phyloP scores from a whole-genome alignment of 345 rosid genomes.

The Abelmoschus esculentus region DNA sequence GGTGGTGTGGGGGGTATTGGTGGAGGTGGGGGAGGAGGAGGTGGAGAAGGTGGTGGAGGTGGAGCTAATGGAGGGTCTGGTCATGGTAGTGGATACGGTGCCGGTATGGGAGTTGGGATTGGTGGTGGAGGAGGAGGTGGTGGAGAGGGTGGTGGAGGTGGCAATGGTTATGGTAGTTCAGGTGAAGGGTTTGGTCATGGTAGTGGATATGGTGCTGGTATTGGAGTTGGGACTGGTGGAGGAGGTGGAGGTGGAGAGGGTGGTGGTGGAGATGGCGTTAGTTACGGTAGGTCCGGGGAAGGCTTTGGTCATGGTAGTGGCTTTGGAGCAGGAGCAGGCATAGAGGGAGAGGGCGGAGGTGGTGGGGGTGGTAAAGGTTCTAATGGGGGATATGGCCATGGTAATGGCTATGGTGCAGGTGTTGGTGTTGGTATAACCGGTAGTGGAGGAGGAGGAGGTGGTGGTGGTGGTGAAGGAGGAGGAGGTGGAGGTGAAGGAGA shows the following conservation, averaged over 20 bases:
- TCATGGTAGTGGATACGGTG: too few species aligned
- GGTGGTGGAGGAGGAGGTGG: constrained; percentile 16
- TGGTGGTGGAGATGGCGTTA: neutral
- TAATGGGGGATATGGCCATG: constrained; percentile 21
- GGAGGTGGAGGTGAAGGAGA: neutral
- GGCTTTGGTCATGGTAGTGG: too few species aligned
- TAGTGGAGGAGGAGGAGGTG: constrained; percentile 2
- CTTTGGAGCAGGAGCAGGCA: too few species aligned
- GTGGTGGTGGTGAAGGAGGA: constrained; percentile 11
- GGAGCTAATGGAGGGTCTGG: too few species aligned
- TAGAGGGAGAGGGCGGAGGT: constrained; percentile 16
- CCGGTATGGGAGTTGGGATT: too few species aligned
- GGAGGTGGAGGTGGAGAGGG: constrained; percentile 11
- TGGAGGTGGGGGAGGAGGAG: neutral
- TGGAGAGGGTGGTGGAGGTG: neutral
- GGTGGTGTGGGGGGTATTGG: constrained; percentile 18
- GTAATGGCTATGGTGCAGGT: constrained; percentile 17
- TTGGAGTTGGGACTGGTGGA: neutral
- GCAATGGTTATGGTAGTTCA: neutral
- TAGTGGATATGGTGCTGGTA: too few species aligned
- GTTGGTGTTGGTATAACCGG: neutral
- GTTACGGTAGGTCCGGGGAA: too few species aligned
- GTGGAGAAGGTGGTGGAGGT: too few species aligned
- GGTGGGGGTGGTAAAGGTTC: constrained; percentile 10
- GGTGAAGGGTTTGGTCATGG: too few species aligned